Percentiles rank a stretch among this genome's conserved stretches.
phyloP scores from a whole-genome alignment of 75 land plant species.

The Picea glauca region DNA sequence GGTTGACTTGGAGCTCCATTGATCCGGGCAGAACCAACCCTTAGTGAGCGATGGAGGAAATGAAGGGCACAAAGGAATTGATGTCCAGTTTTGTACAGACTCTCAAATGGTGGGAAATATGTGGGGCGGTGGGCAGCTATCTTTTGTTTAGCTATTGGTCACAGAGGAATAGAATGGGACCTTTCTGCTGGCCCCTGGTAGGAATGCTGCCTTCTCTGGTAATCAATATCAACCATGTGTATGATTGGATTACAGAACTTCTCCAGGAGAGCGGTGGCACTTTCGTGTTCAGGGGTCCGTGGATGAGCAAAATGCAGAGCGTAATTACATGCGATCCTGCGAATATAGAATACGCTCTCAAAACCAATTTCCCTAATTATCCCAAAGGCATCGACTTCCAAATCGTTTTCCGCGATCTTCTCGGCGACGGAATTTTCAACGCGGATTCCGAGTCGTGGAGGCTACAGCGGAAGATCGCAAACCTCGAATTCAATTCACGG shows the following conservation, averaged over 20 bases:
- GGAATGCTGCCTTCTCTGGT: neutral
- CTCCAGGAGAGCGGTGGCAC: neutral
- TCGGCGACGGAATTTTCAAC: conserved; percentile 29
- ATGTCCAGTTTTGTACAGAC: no score
- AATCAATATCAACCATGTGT: neutral
- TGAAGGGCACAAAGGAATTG: no score
- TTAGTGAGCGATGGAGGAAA: no score
- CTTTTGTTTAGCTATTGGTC: no score
- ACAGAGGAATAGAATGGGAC: neutral
- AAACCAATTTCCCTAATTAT: conserved; percentile 16
- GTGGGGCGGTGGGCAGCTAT: no score
- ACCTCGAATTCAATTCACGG: conserved; percentile 8
- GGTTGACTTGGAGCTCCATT: no score
- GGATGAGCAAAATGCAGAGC: neutral
- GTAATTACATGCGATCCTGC: conserved; percentile 16
- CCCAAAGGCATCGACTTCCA: conserved; percentile 21
- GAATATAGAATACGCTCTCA: conserved; percentile 23
- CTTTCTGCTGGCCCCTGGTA: neutral
- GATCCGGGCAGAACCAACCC: no score
- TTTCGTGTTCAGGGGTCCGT: neutral
- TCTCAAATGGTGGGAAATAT: no score
- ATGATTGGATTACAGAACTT: neutral
- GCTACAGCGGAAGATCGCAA: conserved; percentile 15
- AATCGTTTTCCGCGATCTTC: conserved; percentile 15
- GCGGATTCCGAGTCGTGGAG: conserved; percentile 6